These are phyloP conservation scores for Penicillium coffeae DNA, from an alignment of 495 filamentous ascomycete genomes.

Conservation along the genomic window DNA sequence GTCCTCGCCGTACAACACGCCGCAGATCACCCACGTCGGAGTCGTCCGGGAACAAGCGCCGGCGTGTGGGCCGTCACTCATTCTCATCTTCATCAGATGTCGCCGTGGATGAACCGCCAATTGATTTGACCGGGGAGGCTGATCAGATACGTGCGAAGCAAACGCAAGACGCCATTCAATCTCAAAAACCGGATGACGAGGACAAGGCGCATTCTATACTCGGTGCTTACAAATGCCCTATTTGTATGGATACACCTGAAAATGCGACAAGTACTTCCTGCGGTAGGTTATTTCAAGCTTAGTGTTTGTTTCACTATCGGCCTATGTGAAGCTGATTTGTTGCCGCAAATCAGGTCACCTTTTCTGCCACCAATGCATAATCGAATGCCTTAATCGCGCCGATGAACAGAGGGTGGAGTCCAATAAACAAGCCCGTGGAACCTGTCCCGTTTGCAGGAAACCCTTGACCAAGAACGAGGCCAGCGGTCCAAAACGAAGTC, in stretches of 20 bases:
- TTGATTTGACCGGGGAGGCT: slow-evolving; percentile 27
- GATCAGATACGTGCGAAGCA: slow-evolving; percentile 46
- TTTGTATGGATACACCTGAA: slow-evolving; percentile 18
- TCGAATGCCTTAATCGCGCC: slow-evolving; percentile 11
- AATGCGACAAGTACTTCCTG: slow-evolving; percentile 17
- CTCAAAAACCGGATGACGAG: slow-evolving; percentile 20
- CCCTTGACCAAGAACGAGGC: slow-evolving; percentile 8
- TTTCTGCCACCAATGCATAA: slow-evolving; percentile 17
- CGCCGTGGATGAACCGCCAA: slow-evolving; percentile 3
- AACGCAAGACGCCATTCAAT: slow-evolving; percentile 41
- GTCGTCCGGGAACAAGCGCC: slow-evolving; percentile 16
- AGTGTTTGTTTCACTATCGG: background rate
- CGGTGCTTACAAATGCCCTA: slow-evolving; percentile 14
- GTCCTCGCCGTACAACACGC: background rate
- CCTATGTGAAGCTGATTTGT: background rate
- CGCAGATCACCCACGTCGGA: background rate
- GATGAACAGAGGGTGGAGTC: slow-evolving; percentile 3
- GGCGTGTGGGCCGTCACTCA: background rate
- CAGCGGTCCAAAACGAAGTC: slow-evolving; percentile 10
- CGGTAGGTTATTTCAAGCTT: slow-evolving; percentile 9
- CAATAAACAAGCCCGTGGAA: slow-evolving; percentile 5
- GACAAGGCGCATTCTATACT: slow-evolving; percentile 2
- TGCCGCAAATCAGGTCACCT: too few relatives aligned
- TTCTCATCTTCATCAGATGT: background rate
- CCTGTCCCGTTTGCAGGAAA: slow-evolving; percentile 20